Percentiles rank a stretch among this genome's conserved stretches.
Conservation (phyloP, 139 green algal species). For the Micractinium conductrix region DNA sequence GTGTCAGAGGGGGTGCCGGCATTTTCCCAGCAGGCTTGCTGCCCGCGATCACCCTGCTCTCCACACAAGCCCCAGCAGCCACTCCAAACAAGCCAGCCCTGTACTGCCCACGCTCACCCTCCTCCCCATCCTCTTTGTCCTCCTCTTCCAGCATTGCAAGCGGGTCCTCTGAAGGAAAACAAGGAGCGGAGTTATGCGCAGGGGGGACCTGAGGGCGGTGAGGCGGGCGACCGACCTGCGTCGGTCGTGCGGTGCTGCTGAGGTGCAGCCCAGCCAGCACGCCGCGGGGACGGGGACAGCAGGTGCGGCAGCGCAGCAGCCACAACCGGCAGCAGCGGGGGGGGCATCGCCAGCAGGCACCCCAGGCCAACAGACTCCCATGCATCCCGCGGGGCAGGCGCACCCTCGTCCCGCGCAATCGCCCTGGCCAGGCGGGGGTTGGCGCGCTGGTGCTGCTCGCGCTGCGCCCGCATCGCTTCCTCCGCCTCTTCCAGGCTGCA, state of each 20-base stretch:
- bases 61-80: too few relatives aligned
- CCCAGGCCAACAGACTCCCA: not conserved
- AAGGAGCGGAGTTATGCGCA: too few relatives aligned
- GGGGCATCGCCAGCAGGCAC: not conserved
- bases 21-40: too few relatives aligned
- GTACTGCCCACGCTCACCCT: too few relatives aligned
- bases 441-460: conserved; percentile 21
- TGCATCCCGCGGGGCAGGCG: not conserved
- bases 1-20: too few relatives aligned
- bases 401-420: conserved; percentile 2
- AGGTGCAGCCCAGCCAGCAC: too few relatives aligned
- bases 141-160: conserved; percentile 17
- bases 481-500: conserved; percentile 52
- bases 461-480: conserved; percentile 42
- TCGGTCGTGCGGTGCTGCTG: too few relatives aligned
- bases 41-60: too few relatives aligned
- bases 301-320: not conserved
- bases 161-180: not conserved
- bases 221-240: too few relatives aligned
- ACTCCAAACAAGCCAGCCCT: too few relatives aligned
- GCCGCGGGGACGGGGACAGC: too few relatives aligned
- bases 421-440: conserved; percentile 35
- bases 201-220: too few relatives aligned
- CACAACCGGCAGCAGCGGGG: not conserved
- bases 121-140: conserved; percentile 38